Evolutionary conservation across 2,329 filamentous ascomycete genomes (phyloP), one percentile per base, ranked within the genome.

Genomic region (Diaporthe sp.): DNA sequence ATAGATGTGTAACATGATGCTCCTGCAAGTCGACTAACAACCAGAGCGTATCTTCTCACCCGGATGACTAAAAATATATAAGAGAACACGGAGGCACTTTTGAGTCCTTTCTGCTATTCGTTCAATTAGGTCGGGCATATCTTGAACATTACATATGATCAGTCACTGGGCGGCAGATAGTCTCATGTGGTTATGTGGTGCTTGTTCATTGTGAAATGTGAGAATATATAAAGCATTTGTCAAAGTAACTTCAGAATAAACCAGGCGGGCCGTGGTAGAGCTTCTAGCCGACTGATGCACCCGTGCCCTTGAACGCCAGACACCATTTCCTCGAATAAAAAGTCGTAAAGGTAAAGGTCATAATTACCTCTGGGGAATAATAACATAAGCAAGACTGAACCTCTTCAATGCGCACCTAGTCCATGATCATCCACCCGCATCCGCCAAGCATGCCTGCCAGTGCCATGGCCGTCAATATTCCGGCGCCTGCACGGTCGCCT

Each of bases 341-440:
- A 12, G 17, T 73, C 58, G 51, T 73, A 57, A 70, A 58, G 49
- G 73, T 61, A 73, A 75, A 55, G 42, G 37, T 71, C 71, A 76
- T 74, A 22, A 63, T 65, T 63, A 76, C 55, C 74, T 34, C 61
- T 25, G 34, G 57, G 44, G 60, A 65, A 74, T 75, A 37, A 68
- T 47, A 63, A 72, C 28, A 74, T 34, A 39, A 28, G 34, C 49
- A 65, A 28, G n/a, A 7, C 5, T 63, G n/a, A 12, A 25, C 8
- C 20, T 25, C 37, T 17, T 25, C 2, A 65, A 22, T 37, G 28
- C n/a, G 17, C 13, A 2, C 53, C 65, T 70, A 73, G 55, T 84
- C 82, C 12, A 82, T 58, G 75, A 86, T 87, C 87, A 90, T 89
- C 88, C 88, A 90, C 42, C 84, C 82, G 81, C 88, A 89, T 6